Base-by-base conservation (phyloP, 208 protist species). In the Crithidia mellificae region DNA sequence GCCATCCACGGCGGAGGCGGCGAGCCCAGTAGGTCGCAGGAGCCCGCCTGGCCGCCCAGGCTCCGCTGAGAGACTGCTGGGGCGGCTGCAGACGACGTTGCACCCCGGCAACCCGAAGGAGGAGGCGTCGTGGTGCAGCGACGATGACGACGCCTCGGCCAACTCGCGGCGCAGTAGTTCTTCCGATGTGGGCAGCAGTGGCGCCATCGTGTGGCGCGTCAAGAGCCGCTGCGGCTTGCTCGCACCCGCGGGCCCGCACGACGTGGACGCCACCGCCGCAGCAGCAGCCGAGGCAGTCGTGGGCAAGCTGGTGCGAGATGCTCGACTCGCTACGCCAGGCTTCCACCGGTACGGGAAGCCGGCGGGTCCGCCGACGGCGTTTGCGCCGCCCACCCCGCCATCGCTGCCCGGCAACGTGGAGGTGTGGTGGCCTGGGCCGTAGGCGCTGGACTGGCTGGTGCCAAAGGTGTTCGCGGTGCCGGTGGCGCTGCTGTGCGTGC, bases 131-230 rank as follows among this genome's bases (percentile, higher is more conserved):
- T 44, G 9, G 20, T n/a, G 17, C 54, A 32, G 20, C 54, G n/a
- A n/a, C n/a, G n/a, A n/a, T n/a, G n/a, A n/a, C n/a, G 17, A 25
- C n/a, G 49, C n/a, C 3, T 65, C 46, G 1, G 47, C 59, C 7
- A 20, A 17, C 32, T 55, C 59, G 22, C 46, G n/a, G 15, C 46
- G 34, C 27, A 65, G 29, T 19, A 63, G 51, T 19, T 74, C 68
- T 24, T 51, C 59, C 9, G 68, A 63, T 24, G 32, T 57, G 44
- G 38, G 51, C 61, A 74, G 58, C 68, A 63, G 44, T 39, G 52
- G 59, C 29, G 59, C 14, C 58, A 73, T 34, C 15, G 56, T 29
- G 44, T 68, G 59, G 4, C 52, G 32, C 12, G 32, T 50, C 44
- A 74, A 52, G 15, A 68, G 44, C 34, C 50, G 51, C 20, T 36